phyloP scores from a whole-genome alignment of 2,329 filamentous ascomycete species.

The Alternaria brassicae region DNA sequence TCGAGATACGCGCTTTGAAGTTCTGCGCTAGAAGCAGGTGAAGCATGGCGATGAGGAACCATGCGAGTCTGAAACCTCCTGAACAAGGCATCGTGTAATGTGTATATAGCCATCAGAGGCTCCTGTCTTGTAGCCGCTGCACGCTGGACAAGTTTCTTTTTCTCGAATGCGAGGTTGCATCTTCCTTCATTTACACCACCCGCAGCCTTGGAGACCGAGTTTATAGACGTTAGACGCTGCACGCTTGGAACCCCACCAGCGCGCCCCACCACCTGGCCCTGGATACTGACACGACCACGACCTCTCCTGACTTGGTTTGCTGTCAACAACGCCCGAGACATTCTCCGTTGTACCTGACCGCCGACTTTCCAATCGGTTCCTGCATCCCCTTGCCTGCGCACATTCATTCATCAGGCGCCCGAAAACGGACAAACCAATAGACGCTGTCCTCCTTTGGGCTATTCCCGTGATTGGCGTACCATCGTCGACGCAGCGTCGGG shows the following conservation, averaged over 20 bases:
- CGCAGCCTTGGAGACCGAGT: conserved; percentile 28
- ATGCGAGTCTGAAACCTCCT: conserved; percentile 32
- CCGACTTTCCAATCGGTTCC: conserved; percentile 31
- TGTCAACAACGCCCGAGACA: conserved; percentile 29
- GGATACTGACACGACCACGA: conserved; percentile 26
- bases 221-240: conserved; percentile 22
- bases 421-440: conserved; percentile 49
- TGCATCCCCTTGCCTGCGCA: conserved; percentile 21
- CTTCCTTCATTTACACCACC: neutral
- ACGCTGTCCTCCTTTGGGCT: conserved; percentile 47
- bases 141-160: conserved; percentile 1
- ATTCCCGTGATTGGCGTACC: conserved; percentile 48
- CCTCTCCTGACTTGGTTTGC: conserved; percentile 30
- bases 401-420: conserved; percentile 27
- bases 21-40: conserved; percentile 29
- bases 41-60: conserved; percentile 27
- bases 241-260: conserved; percentile 29
- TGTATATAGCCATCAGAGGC: conserved; percentile 5
- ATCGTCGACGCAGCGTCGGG: conserved; percentile 44
- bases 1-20: conserved; percentile 15
- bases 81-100: conserved; percentile 21
- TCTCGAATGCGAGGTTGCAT: neutral
- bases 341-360: conserved; percentile 16
- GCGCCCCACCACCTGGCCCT: conserved; percentile 32
- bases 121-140: neutral